A percentile compares a stretch with the other conserved stretches of the same genome.
phyloP scores from a whole-genome alignment of 176 grass and related monocot species.

The Luzula sylvatica region DNA sequence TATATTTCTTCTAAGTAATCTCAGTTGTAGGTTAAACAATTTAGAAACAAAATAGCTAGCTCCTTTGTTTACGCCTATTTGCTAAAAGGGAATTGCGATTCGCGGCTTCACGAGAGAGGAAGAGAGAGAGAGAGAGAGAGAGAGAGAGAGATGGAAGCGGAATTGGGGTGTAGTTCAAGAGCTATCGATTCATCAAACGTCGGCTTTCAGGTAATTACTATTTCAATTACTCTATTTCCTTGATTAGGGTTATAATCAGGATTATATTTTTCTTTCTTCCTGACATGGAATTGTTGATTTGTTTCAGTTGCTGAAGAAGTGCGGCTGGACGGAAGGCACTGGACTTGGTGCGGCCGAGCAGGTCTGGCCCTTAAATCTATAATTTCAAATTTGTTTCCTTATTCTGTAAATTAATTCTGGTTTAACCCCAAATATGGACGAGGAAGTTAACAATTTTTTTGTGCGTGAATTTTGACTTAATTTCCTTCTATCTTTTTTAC shows the following conservation, averaged over 20 bases:
- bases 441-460: no score
- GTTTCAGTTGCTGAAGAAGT: conserved; percentile 79
- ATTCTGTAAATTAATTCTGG: conserved; percentile 1
- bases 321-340: conserved; percentile 89
- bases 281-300: background rate
- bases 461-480: background rate
- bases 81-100: no score
- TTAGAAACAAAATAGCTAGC: no score
- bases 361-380: conserved; percentile 29
- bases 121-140: no score
- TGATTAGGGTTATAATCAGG: background rate
- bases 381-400: background rate
- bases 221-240: conserved; percentile 23
- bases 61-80: no score
- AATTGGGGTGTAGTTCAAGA: conserved; percentile 5
- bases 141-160: background rate
- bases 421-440: background rate
- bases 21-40: no score
- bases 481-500: conserved; percentile 1
- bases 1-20: no score
- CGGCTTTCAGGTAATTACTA: conserved; percentile 53
- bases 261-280: background rate
- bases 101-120: no score
- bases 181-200: conserved; percentile 80
- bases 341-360: conserved; percentile 85